Evolutionary conservation across 345 rosid genomes (phyloP).

Genomic region (Firmiana major): DNA sequence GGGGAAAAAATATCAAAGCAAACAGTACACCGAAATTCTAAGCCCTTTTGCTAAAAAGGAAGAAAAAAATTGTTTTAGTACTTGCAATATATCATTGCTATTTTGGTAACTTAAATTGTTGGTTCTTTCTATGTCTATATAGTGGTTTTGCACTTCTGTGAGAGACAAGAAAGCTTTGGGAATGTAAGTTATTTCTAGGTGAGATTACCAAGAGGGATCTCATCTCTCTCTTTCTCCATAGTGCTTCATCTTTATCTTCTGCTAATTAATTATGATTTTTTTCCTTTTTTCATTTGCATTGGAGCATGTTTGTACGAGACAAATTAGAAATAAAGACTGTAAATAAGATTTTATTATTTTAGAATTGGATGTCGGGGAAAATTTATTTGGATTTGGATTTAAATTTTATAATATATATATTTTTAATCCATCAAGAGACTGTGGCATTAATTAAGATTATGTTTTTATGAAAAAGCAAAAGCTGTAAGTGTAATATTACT

Average conservation of each 20-base stretch:
- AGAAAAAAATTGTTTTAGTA: not conserved
- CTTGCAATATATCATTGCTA: not conserved
- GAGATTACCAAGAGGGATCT: slow-evolving; percentile 33
- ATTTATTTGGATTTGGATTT: too few relatives aligned
- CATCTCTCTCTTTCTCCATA: not conserved
- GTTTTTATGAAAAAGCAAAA: not conserved
- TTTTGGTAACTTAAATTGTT: slow-evolving; percentile 4
- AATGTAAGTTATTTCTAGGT: slow-evolving; percentile 34
- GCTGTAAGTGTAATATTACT: not conserved
- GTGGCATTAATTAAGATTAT: slow-evolving; percentile 11
- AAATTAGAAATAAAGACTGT: slow-evolving; percentile 23
- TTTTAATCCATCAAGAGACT: too few relatives aligned
- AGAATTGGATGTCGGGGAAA: too few relatives aligned
- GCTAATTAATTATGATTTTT: not conserved
- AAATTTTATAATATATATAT: too few relatives aligned
- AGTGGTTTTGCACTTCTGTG: slow-evolving; percentile 24
- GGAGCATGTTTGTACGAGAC: slow-evolving; percentile 21
- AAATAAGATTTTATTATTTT: slow-evolving; percentile 17
- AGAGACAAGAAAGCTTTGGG: slow-evolving; percentile 32
- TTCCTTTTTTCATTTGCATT: slow-evolving; percentile 15
- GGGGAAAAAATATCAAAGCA: not conserved
- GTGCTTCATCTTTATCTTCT: not conserved
- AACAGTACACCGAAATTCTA: not conserved
- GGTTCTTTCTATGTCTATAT: slow-evolving; percentile 17
- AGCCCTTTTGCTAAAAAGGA: not conserved